Evolutionary conservation across 345 rosid species (phyloP).

Genomic region (Litchi chinensis): DNA sequence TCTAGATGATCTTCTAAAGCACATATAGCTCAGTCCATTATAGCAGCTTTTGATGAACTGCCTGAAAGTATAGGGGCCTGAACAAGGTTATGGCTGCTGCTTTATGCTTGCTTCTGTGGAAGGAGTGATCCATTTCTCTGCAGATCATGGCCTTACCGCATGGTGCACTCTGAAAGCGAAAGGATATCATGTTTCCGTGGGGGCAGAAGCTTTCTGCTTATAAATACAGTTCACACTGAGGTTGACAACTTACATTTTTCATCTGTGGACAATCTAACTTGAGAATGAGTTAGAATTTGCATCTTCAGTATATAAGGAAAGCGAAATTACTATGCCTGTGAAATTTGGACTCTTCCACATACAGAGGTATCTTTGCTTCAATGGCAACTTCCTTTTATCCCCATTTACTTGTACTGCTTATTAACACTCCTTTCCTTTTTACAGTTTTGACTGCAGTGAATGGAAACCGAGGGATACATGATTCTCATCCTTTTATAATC

Average conservation of each 20-base stretch:
- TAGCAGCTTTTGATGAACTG: neutral
- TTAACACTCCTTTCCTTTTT: neutral
- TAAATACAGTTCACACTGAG: neutral
- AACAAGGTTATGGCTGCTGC: neutral
- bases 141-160: neutral
- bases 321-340: neutral
- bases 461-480: neutral
- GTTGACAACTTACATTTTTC: neutral
- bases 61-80: neutral
- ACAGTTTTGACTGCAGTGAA: neutral
- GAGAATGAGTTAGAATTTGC: conserved; percentile 15
- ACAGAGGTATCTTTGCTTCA: conserved; percentile 17
- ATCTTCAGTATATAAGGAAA: neutral
- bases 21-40: neutral
- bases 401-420: neutral
- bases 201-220: neutral
- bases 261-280: neutral
- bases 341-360: conserved; percentile 4
- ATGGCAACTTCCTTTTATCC: neutral
- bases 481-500: neutral
- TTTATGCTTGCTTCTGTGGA: neutral
- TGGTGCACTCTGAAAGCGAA: neutral
- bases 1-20: neutral
- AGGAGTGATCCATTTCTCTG: neutral
- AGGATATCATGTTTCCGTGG: neutral